Evolutionary conservation across 371 early-diverging fungal genomes (phyloP).

Genomic region (Mortierella sp.): DNA sequence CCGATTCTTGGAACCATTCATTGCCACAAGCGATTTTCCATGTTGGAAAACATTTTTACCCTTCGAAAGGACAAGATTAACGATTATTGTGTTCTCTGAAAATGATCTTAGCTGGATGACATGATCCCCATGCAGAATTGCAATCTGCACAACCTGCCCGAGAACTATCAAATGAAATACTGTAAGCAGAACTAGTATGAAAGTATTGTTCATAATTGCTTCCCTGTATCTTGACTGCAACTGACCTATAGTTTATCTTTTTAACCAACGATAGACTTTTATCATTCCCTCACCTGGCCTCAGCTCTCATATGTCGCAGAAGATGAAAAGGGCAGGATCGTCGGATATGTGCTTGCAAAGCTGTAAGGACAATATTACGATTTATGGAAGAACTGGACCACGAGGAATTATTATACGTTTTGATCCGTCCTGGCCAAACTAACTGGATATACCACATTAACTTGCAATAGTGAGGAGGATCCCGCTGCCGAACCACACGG

Average conservation of each 20-base stretch:
- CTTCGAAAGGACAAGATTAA: not conserved
- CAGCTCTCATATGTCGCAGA: slow-evolving; percentile 96
- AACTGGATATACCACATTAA: not conserved
- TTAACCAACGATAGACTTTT: slow-evolving; percentile 72
- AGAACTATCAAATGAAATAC: slow-evolving; percentile 99
- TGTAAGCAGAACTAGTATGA: slow-evolving; percentile 62
- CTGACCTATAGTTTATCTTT: not conserved
- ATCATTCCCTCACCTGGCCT: slow-evolving; percentile 97
- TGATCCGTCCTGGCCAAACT: not conserved
- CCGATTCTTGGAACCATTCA: not conserved
- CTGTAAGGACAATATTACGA: slow-evolving; percentile 72
- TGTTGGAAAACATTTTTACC: not conserved
- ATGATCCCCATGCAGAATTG: slow-evolving; percentile 93
- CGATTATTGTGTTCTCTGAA: not conserved
- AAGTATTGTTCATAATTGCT: not conserved
- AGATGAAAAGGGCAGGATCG: slow-evolving; percentile 89
- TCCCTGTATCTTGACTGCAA: not conserved
- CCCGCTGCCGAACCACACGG: slow-evolving; percentile 84
- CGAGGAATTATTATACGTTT: not conserved
- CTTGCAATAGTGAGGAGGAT: slow-evolving; percentile 86
- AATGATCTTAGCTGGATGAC: slow-evolving; percentile 73
- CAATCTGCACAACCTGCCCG: slow-evolving; percentile 96
- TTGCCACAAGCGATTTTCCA: not conserved
- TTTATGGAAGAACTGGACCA: not conserved
- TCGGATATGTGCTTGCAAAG: slow-evolving; percentile 97